A percentile compares a stretch with the other conserved stretches of the same genome.
These are phyloP conservation scores for Ramichloridium luteum DNA, from an alignment of 2,329 filamentous ascomycete species.

Conservation along the genomic window DNA sequence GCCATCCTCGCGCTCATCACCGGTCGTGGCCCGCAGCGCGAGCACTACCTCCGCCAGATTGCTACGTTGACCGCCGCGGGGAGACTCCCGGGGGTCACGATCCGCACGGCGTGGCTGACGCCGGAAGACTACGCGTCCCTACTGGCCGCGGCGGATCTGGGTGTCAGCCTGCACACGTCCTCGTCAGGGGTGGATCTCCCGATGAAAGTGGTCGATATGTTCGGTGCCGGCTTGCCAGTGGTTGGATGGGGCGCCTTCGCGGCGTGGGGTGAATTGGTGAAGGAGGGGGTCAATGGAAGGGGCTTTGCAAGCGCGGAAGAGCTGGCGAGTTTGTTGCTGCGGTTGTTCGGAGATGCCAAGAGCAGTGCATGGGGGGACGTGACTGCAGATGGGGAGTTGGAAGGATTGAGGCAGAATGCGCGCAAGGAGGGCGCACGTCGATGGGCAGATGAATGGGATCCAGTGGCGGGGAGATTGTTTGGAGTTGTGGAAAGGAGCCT, in stretches of 20 bases:
- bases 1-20: conserved; percentile 80
- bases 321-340: conserved; percentile 49
- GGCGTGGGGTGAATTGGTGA: conserved; percentile 83
- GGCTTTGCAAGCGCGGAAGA: conserved; percentile 66
- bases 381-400: conserved; percentile 36
- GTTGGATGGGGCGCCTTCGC: conserved; percentile 75
- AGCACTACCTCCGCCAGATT: conserved; percentile 59
- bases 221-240: conserved; percentile 84
- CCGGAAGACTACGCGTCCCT: conserved; percentile 74
- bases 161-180: conserved; percentile 83
- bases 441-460: conserved; percentile 92
- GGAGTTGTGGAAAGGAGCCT: no score
- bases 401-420: conserved; percentile 64
- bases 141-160: conserved; percentile 74
- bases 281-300: conserved; percentile 60
- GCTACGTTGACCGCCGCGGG: conserved; percentile 46
- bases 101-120: conserved; percentile 75
- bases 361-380: not conserved
- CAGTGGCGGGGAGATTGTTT: conserved; percentile 64
- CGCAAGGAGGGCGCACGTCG: conserved; percentile 59
- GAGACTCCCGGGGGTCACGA: conserved; percentile 55
- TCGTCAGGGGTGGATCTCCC: conserved; percentile 90
- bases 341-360: conserved; percentile 48
- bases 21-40: conserved; percentile 78
- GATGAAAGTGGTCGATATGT: conserved; percentile 99